Conservation (phyloP, 768 basidiomycete genomes). For the Candolleomyces efflorescens region DNA sequence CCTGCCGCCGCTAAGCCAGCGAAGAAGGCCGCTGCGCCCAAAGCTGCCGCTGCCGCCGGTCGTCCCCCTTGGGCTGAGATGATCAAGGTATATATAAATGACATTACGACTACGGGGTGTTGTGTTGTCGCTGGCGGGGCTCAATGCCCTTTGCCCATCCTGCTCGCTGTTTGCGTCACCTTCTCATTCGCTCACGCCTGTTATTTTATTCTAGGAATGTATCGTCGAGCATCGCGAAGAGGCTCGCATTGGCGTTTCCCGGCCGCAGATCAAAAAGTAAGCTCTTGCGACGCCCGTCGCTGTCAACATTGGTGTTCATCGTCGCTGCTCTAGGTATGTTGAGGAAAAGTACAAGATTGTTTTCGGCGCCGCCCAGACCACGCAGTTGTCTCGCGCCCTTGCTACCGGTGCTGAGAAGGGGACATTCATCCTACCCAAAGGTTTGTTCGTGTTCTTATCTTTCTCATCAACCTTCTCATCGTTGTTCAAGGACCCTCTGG, state of each 20-base stretch:
- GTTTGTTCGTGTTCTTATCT: slow-evolving; percentile 29
- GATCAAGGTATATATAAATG: slow-evolving; percentile 87
- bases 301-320: slow-evolving; percentile 11
- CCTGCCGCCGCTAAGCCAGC: slow-evolving; percentile 32
- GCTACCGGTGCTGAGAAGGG: slow-evolving; percentile 77
- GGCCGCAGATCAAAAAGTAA: slow-evolving; percentile 92
- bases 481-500: slow-evolving; percentile 51
- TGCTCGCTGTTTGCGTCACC: no score
- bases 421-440: slow-evolving; percentile 85
- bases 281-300: slow-evolving; percentile 1
- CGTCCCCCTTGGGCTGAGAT: slow-evolving; percentile 70
- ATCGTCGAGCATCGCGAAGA: slow-evolving; percentile 72
- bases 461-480: not conserved
- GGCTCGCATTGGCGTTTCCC: slow-evolving; percentile 79
- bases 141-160: no score
- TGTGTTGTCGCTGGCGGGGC: no score
- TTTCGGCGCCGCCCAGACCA: slow-evolving; percentile 73
- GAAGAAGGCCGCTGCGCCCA: slow-evolving; percentile 41
- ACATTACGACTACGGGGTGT: slow-evolving; percentile 16
- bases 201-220: slow-evolving; percentile 57
- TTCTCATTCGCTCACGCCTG: not conserved
- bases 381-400: slow-evolving; percentile 79
- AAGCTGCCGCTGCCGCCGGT: slow-evolving; percentile 27
- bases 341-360: slow-evolving; percentile 79
- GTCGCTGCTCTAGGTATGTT: slow-evolving; percentile 55